These are phyloP conservation scores for Grosmannia serpens DNA, from an alignment of 2,329 filamentous ascomycete genomes.

Conservation along the genomic window DNA sequence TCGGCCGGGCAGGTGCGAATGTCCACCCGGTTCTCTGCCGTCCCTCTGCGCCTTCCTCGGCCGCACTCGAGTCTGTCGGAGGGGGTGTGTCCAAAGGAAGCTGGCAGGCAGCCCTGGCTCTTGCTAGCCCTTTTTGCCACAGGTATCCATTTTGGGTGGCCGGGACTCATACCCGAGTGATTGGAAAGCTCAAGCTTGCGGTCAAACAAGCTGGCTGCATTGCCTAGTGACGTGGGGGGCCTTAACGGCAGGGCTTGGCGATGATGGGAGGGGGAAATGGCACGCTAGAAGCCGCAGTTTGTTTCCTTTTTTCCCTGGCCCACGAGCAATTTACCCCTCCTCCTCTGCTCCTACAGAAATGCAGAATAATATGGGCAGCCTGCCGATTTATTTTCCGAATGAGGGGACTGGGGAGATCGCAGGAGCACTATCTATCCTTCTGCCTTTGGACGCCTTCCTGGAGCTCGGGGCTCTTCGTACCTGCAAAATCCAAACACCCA, in stretches of 20 bases:
- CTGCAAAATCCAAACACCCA: no score
- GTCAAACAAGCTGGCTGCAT: not conserved
- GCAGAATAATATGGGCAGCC: no score
- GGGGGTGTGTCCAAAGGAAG: not conserved
- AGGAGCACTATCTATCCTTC: no score
- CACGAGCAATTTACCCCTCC: not conserved
- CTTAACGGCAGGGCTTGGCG: not conserved
- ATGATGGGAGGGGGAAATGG: not conserved
- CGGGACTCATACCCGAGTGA: conserved; percentile 1
- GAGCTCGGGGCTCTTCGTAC: no score
- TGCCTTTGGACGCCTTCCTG: no score
- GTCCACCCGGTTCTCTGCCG: no score
- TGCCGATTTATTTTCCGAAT: no score
- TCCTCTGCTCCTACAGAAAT: no score
- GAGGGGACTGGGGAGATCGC: no score
- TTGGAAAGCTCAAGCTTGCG: conserved; percentile 3
- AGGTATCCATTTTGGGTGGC: not conserved
- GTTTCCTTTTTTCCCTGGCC: not conserved
- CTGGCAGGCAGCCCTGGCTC: not conserved
- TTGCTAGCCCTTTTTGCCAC: not conserved
- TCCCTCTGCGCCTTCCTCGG: no score
- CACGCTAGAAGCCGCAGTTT: not conserved
- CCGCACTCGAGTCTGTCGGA: no score
- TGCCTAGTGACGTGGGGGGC: not conserved
- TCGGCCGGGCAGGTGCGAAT: not conserved